Evolutionary conservation across 148 eudicot genomes (phyloP).

Genomic region (Polygonum maritimum): DNA sequence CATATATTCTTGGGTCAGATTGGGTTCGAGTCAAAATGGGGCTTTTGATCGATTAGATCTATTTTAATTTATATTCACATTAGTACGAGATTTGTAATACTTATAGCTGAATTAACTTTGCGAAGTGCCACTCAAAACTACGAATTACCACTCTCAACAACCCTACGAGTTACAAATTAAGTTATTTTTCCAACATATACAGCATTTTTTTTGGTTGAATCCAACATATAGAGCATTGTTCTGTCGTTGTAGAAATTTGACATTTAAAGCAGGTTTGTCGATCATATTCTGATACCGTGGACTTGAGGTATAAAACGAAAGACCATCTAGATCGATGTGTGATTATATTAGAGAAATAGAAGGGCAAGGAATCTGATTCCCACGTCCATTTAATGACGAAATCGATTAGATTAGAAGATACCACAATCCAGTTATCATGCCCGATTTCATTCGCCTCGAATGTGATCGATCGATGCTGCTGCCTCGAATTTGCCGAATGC

Average conservation of each 20-base stretch:
- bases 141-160: too few species aligned
- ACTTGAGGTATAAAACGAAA: neutral
- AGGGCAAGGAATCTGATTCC: neutral
- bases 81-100: too few species aligned
- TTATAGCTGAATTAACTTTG: neutral
- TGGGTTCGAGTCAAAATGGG: too few species aligned
- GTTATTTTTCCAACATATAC: too few species aligned
- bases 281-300: neutral
- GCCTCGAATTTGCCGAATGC: neutral
- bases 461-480: neutral
- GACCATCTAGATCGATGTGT: neutral
- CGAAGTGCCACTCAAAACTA: neutral
- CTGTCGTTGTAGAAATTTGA: neutral
- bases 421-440: slow-evolving; percentile 2
- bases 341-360: neutral
- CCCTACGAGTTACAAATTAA: too few species aligned
- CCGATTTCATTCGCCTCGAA: neutral
- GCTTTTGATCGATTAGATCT: too few species aligned
- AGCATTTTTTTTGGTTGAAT: too few species aligned
- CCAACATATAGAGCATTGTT: neutral
- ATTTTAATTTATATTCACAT: too few species aligned
- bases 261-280: neutral
- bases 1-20: too few species aligned
- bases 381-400: neutral
- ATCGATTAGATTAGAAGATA: neutral